Evolutionary conservation across 768 basidiomycete genomes (phyloP).

Genomic region (Boletus bicolor): DNA sequence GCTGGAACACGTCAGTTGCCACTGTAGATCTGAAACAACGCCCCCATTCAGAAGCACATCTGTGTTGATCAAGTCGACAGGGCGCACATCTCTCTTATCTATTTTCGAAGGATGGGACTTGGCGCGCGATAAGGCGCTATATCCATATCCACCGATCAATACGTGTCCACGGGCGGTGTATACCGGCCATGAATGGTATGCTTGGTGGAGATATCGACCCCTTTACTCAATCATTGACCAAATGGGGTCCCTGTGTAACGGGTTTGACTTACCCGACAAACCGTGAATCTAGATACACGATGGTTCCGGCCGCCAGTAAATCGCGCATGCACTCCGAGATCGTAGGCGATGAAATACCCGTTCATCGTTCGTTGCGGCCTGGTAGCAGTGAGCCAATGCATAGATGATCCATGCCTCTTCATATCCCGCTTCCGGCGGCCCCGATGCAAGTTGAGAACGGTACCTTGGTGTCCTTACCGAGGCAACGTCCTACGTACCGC

Average conservation of each 20-base stretch:
- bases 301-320: neutral
- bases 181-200: neutral
- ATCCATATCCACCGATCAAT: neutral
- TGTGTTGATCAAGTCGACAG: neutral
- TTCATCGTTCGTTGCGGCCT: neutral
- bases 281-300: neutral
- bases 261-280: neutral
- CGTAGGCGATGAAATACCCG: neutral
- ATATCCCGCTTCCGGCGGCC: neutral
- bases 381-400: neutral
- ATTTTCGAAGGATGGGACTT: neutral
- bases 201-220: neutral
- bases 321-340: neutral
- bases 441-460: neutral
- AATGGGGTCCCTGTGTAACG: neutral
- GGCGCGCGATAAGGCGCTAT: neutral
- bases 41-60: neutral
- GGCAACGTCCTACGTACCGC: neutral
- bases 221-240: neutral
- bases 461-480: neutral
- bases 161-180: neutral
- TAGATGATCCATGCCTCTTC: neutral
- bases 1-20: neutral
- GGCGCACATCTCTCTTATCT: neutral
- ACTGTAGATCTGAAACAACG: neutral